Conservation (phyloP, 2,329 filamentous ascomycete genomes). For the Fusarium stilboides region DNA sequence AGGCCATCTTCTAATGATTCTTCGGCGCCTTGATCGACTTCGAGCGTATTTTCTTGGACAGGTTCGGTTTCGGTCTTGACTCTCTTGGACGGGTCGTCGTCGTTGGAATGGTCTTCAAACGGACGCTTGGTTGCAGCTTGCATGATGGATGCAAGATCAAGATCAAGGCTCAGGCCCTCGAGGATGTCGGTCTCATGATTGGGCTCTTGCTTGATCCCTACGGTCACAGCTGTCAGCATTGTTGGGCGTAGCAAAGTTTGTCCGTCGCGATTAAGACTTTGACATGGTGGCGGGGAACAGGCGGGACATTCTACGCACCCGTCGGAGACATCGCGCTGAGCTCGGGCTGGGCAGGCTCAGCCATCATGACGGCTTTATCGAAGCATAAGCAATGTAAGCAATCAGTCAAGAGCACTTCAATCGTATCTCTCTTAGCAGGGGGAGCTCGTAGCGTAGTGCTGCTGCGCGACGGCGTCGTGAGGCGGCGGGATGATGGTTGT, state of each 20-base stretch:
- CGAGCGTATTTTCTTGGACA: conserved; percentile 39
- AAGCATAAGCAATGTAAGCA: conserved; percentile 41
- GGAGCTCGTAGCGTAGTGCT: conserved; percentile 41
- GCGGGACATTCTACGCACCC: conserved; percentile 52
- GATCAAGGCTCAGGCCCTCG: conserved; percentile 55
- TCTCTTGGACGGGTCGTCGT: conserved; percentile 54
- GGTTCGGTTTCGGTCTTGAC: conserved; percentile 52
- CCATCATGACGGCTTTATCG: conserved; percentile 57
- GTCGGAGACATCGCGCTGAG: conserved; percentile 54
- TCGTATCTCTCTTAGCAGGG: conserved; percentile 32
- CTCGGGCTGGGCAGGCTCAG: conserved; percentile 58
- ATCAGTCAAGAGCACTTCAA: conserved; percentile 16
- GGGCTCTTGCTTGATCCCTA: conserved; percentile 59
- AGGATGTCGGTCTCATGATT: conserved; percentile 57
- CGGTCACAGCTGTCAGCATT: conserved; percentile 47
- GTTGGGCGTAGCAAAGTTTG: conserved; percentile 18
- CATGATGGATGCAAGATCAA: conserved; percentile 51
- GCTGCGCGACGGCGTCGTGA: conserved; percentile 43
- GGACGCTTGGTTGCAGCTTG: conserved; percentile 58
- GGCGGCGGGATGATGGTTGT: conserved; percentile 51
- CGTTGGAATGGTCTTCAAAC: conserved; percentile 52
- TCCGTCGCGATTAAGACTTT: conserved; percentile 15
- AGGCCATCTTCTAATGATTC: conserved; percentile 56
- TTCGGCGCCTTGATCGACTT: conserved; percentile 43
- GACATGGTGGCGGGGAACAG: conserved; percentile 25